These are phyloP conservation scores for Kwoniella mangroviensis DNA, from an alignment of 768 basidiomycete genomes.

Conservation along the genomic window DNA sequence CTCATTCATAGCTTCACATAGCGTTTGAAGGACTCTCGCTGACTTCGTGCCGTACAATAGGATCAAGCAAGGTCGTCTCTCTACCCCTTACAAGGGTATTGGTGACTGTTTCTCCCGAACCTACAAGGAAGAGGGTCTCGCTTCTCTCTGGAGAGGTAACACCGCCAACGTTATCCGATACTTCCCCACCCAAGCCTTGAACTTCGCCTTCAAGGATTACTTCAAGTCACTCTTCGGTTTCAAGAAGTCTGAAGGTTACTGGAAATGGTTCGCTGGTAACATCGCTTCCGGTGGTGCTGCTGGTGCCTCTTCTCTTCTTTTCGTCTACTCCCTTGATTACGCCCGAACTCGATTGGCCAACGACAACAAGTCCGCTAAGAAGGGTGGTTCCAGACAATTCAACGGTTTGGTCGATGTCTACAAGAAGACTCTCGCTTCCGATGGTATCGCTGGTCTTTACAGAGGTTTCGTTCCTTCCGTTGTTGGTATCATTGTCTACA, in stretches of 20 bases:
- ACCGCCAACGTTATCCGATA: constrained; percentile 99
- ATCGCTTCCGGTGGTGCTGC: constrained; percentile 90
- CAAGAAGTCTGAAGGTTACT: constrained; percentile 97
- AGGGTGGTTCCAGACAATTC: constrained; percentile 92
- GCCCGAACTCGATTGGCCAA: constrained; percentile 91
- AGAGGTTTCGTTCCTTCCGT: constrained; percentile 99
- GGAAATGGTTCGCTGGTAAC: constrained; percentile 98
- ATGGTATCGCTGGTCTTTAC: constrained; percentile 98
- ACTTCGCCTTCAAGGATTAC: constrained; percentile 96
- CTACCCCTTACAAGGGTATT: constrained; percentile 95
- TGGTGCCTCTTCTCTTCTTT: constrained; percentile 96
- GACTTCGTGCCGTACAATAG: constrained; percentile 57
- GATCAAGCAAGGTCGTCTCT: constrained; percentile 99
- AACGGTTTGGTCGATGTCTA: constrained; percentile 98
- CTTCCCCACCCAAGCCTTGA: constrained; percentile 99
- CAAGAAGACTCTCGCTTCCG: constrained; percentile 93
- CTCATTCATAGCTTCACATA: background rate
- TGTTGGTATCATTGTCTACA: constrained; percentile 99
- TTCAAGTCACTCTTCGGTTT: constrained; percentile 94
- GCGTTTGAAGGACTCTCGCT: constrained; percentile 4
- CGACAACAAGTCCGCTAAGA: constrained; percentile 88
- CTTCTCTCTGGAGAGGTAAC: constrained; percentile 98
- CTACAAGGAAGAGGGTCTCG: constrained; percentile 91
- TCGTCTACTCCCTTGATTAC: constrained; percentile 99
- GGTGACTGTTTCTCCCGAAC: constrained; percentile 89